Conservation (phyloP, 2,329 filamentous ascomycete genomes). For the Pseudogymnoascus verrucosus region DNA sequence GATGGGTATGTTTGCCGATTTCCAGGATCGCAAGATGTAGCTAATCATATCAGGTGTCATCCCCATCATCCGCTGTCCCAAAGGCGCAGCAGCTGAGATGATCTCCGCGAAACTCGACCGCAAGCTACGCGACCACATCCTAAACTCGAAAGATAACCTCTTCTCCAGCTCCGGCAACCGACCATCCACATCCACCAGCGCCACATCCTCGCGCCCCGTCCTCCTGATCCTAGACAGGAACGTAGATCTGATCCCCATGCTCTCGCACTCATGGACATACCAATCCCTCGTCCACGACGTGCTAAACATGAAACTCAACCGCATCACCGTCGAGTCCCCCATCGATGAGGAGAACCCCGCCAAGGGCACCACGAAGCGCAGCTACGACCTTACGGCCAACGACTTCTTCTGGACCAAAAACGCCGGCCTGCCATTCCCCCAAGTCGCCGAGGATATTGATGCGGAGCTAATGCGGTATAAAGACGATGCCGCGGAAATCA, state of each 20-base stretch:
- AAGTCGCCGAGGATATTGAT: conserved; percentile 94
- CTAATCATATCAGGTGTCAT: conserved; percentile 59
- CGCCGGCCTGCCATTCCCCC: conserved; percentile 81
- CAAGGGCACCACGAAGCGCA: conserved; percentile 73
- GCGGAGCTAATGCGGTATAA: conserved; percentile 90
- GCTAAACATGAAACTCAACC: conserved; percentile 74
- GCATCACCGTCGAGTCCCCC: conserved; percentile 84
- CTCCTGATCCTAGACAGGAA: conserved; percentile 92
- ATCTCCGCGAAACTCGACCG: conserved; percentile 90
- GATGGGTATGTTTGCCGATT: conserved; percentile 57
- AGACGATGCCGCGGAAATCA: conserved; percentile 88
- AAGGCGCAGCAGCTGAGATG: conserved; percentile 86
- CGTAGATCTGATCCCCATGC: conserved; percentile 91
- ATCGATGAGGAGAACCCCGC: conserved; percentile 67
- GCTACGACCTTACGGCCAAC: conserved; percentile 79
- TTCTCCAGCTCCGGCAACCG: conserved; percentile 61
- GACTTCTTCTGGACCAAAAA: conserved; percentile 98
- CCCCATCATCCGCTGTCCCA: conserved; percentile 90
- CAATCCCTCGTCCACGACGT: conserved; percentile 79
- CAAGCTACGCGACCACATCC: conserved; percentile 89
- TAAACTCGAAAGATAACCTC: conserved; percentile 96
- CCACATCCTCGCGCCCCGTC: conserved; percentile 72
- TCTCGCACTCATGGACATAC: conserved; percentile 92
- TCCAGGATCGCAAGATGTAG: neutral
- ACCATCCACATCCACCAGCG: conserved; percentile 44